Base-by-base conservation (phyloP, 202 grass and related monocot genomes). In the Panicum hallii region DNA sequence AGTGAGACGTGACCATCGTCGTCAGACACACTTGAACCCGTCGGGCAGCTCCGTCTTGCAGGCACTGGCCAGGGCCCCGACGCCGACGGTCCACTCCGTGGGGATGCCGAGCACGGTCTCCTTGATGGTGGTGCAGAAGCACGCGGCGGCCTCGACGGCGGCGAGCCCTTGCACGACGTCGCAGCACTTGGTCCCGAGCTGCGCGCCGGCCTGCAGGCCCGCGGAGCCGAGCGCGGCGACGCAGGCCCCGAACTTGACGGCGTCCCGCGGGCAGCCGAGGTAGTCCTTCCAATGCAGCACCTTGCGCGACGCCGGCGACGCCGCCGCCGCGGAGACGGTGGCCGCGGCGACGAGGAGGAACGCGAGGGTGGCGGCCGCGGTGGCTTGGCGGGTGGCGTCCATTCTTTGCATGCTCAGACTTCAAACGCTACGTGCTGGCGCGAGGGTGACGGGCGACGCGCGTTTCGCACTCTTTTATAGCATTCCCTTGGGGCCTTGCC, bases 121-220 rank as follows among this genome's bases (percentile, higher is more conserved):
- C 88, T 94, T 98, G 53, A 91, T 66, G 28, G 89, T 92, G 81
- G 90, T 81, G 86, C 96, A 98, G 49, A 98, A 85, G 86, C 96
- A 98, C 5, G 89, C 65, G 1, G 93, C 95, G 5, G 83, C 91
- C 76, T 98, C 93, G 32, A 88, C 91, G 17, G 85, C 69, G 1
- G 79, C 74, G 26, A 95, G 81, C 48, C 85, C 86, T 12, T 69
- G 61, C 10, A 89, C 81, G 62, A 92, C 48, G 47, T 85, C 38
- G 79, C 96, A 94, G 67, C 93, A 95, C 83, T 89, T 79, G 76
- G 74, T 85, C n/a, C 81, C 79, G 14, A 91, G 83, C 61, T 75
- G 73, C 30, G 57, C 79, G 23, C 93, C 93, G 44, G 85, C 60
- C 69, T 88, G 56, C 70, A 87, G 40, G 28, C 78, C 86, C 17